Percentiles rank a stretch among this genome's conserved stretches.
phyloP scores from a whole-genome alignment of 139 green algal genomes.

The Chlorella sp. region DNA sequence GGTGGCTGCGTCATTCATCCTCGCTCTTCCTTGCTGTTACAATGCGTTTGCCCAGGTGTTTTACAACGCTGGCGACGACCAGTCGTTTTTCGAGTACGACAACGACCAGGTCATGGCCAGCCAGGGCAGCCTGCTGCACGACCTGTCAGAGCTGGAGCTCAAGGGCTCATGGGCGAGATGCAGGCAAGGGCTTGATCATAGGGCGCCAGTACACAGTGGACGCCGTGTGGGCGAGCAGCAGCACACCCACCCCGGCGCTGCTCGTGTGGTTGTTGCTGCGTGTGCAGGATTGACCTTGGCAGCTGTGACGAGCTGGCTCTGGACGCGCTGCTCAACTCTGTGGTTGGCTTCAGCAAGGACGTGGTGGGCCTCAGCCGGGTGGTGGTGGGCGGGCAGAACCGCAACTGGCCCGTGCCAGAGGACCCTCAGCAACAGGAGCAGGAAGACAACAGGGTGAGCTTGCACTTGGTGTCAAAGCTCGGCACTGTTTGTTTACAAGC shows the following conservation, averaged over 20 bases:
- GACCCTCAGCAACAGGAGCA: background rate
- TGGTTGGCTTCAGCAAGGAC: slow-evolving; percentile 69
- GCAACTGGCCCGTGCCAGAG: slow-evolving; percentile 53
- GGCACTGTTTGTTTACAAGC: no score
- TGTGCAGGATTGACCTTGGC: slow-evolving; percentile 78
- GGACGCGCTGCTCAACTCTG: slow-evolving; percentile 82
- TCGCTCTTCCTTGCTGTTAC: no score
- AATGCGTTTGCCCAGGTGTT: slow-evolving; percentile 24
- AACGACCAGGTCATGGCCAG: slow-evolving; percentile 21
- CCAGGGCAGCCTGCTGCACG: slow-evolving; percentile 55
- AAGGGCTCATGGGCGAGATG: slow-evolving; percentile 48
- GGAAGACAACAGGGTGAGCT: background rate
- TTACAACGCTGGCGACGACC: slow-evolving; percentile 39
- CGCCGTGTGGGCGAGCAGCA: no score
- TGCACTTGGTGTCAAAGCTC: no score
- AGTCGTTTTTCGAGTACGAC: slow-evolving; percentile 64
- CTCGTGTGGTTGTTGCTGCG: no score
- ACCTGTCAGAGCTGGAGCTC: slow-evolving; percentile 59
- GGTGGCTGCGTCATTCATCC: no score
- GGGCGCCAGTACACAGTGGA: no score
- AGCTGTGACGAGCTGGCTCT: slow-evolving; percentile 82
- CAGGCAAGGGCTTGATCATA: no score
- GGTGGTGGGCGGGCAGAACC: slow-evolving; percentile 59
- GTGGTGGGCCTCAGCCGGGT: slow-evolving; percentile 53
- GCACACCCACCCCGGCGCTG: no score